phyloP scores from a whole-genome alignment of 805 yeast genomes.

The Komagataella mondaviorum region DNA sequence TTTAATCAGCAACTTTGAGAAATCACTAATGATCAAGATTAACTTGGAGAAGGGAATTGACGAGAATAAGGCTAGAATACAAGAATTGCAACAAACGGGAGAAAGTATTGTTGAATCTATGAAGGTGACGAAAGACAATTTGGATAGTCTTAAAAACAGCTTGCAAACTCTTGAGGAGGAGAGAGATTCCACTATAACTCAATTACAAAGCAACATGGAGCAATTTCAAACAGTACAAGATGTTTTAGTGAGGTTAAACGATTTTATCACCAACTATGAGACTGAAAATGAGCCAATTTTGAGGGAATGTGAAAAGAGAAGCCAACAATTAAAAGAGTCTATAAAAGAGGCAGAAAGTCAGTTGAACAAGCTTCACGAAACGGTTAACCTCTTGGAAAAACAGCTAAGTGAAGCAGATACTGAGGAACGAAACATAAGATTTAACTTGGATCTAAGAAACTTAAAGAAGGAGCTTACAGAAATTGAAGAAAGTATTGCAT shows the following conservation, averaged over 20 bases:
- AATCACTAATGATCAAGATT: slow-evolving; percentile 30
- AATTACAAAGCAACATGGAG: background rate
- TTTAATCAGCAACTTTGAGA: slow-evolving; percentile 37
- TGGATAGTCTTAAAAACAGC: slow-evolving; percentile 1
- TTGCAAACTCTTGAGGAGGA: background rate
- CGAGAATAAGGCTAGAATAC: slow-evolving; percentile 19
- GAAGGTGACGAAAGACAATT: slow-evolving; percentile 11
- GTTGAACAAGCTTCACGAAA: slow-evolving; percentile 8
- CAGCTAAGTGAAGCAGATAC: slow-evolving; percentile 42
- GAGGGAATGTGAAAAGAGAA: slow-evolving; percentile 6
- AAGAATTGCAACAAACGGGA: slow-evolving; percentile 8
- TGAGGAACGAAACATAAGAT: slow-evolving; percentile 48
- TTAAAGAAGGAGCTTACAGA: slow-evolving; percentile 23
- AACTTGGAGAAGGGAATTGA: slow-evolving; percentile 23
- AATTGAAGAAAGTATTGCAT: slow-evolving; percentile 24
- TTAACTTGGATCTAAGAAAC: slow-evolving; percentile 46
- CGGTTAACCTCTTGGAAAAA: slow-evolving; percentile 18
- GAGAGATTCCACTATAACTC: background rate
- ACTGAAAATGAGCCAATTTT: slow-evolving; percentile 6
- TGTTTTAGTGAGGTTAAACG: slow-evolving; percentile 8
- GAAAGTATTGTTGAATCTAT: slow-evolving; percentile 10
- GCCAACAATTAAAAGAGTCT: slow-evolving; percentile 5
- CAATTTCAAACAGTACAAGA: background rate
- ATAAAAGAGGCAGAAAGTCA: slow-evolving; percentile 16
- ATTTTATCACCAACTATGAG: slow-evolving; percentile 8